Evolutionary conservation across 345 rosid species (phyloP).

Genomic region (Corchorus capsularis): DNA sequence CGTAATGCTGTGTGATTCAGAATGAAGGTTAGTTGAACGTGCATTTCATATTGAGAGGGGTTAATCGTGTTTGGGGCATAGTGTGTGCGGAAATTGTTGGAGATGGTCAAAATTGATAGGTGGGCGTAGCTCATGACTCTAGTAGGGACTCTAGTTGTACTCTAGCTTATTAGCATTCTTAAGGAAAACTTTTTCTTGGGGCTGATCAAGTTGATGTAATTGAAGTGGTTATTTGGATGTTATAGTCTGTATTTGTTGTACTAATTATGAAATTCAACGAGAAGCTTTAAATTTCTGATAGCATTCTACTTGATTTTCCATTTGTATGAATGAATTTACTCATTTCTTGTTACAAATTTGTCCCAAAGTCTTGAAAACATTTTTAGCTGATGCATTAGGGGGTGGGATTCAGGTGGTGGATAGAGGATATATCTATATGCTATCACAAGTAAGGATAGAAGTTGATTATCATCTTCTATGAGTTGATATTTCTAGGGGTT

Average conservation of each 20-base stretch:
- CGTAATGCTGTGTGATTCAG: neutral
- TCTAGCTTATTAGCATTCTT: neutral
- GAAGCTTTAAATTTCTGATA: neutral
- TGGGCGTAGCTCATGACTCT: neutral
- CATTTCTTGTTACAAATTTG: too few species aligned
- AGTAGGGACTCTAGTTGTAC: neutral
- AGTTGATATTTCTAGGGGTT: neutral
- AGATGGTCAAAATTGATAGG: constrained; percentile 1
- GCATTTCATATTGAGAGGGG: neutral
- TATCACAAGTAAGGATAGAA: too few species aligned
- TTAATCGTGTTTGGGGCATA: neutral
- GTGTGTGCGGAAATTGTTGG: neutral
- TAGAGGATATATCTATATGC: too few species aligned
- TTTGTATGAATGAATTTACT: too few species aligned
- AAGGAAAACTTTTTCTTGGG: neutral
- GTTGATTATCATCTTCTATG: too few species aligned
- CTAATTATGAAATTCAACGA: neutral
- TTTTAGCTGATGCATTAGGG: too few species aligned
- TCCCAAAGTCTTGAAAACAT: too few species aligned
- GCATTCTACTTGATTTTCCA: neutral
- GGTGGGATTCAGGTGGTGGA: too few species aligned
- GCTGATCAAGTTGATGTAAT: neutral
- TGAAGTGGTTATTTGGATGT: neutral
- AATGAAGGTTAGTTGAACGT: neutral
- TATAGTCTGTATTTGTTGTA: neutral